Percentiles rank a stretch among this genome's conserved stretches.
Evolutionary conservation across 2,329 filamentous ascomycete genomes (phyloP).

Genomic region (Coleophoma eucalyptorum): DNA sequence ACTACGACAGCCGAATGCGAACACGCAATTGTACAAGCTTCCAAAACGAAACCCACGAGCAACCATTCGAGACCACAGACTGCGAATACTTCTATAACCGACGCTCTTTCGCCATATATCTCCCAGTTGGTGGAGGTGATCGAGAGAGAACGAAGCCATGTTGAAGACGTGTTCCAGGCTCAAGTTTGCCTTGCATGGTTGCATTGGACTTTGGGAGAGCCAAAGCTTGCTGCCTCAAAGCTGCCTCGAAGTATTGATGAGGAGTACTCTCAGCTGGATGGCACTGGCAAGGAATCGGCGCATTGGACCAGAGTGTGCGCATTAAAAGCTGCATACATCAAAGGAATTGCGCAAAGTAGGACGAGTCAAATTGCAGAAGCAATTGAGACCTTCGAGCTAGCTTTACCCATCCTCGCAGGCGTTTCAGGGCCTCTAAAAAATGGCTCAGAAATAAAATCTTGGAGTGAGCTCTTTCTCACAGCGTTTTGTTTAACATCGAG

Average conservation of each 20-base stretch:
- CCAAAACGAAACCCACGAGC: conserved; percentile 18
- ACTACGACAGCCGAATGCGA: conserved; percentile 68
- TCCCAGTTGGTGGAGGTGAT: conserved; percentile 48
- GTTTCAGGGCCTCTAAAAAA: conserved; percentile 48
- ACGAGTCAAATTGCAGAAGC: conserved; percentile 52
- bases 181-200: conserved; percentile 82
- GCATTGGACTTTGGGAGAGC: conserved; percentile 73
- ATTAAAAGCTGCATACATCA: conserved; percentile 74
- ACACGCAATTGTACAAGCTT: conserved; percentile 56
- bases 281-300: conserved; percentile 46
- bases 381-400: conserved; percentile 60
- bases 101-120: conserved; percentile 20
- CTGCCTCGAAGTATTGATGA: conserved; percentile 62
- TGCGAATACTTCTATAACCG: conserved; percentile 11
- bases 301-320: conserved; percentile 83
- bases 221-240: conserved; percentile 52
- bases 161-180: conserved; percentile 70
- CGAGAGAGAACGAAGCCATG: conserved; percentile 48
- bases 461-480: conserved; percentile 75
- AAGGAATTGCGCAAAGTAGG: conserved; percentile 58
- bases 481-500: conserved; percentile 70
- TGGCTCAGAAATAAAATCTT: conserved; percentile 66
- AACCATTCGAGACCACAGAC: conserved; percentile 15
- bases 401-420: conserved; percentile 58
- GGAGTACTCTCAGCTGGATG: conserved; percentile 47